A percentile compares a stretch with the other conserved stretches of the same genome.
phyloP scores from a whole-genome alignment of 345 rosid species.

The Boechera retrofracta region DNA sequence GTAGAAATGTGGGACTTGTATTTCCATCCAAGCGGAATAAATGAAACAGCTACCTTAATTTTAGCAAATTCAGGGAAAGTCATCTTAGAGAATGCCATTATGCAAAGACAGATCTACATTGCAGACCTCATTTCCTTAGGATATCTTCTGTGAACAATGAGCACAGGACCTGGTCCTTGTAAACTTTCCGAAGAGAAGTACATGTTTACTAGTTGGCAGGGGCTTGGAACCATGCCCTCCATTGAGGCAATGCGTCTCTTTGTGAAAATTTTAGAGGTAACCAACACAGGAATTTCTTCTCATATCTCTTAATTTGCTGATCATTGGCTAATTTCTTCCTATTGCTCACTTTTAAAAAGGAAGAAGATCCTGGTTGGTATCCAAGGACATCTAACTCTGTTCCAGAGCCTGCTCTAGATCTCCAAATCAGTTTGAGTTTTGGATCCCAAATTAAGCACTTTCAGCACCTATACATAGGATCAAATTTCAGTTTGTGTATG shows the following conservation, averaged over 20 bases:
- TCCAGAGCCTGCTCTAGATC: conserved; percentile 61
- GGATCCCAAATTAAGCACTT: background rate
- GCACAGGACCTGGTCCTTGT: background rate
- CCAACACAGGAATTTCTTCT: background rate
- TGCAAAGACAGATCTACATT: background rate
- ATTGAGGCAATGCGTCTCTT: conserved; percentile 98
- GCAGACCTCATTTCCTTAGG: background rate
- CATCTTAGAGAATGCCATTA: conserved; percentile 6
- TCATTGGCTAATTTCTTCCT: conserved; percentile 3
- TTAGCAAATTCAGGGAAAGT: background rate
- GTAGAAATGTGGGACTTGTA: conserved; percentile 9
- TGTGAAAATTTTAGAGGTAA: conserved; percentile 95
- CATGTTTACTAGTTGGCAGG: conserved; percentile 83
- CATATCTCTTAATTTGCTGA: conserved; percentile 15
- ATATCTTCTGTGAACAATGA: conserved; percentile 5
- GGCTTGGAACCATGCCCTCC: conserved; percentile 84
- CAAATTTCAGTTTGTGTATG: conserved; percentile 13
- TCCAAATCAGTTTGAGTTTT: conserved; percentile 63
- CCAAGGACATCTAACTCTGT: conserved; percentile 66
- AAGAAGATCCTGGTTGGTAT: conserved; percentile 94
- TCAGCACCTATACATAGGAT: background rate
- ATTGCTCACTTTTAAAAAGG: conserved; percentile 49
- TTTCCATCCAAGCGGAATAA: background rate
- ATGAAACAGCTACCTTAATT: background rate
- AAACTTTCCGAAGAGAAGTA: conserved; percentile 28